Base-by-base conservation (phyloP, 306 rosid genomes). In the Cucurbita ficifolia region DNA sequence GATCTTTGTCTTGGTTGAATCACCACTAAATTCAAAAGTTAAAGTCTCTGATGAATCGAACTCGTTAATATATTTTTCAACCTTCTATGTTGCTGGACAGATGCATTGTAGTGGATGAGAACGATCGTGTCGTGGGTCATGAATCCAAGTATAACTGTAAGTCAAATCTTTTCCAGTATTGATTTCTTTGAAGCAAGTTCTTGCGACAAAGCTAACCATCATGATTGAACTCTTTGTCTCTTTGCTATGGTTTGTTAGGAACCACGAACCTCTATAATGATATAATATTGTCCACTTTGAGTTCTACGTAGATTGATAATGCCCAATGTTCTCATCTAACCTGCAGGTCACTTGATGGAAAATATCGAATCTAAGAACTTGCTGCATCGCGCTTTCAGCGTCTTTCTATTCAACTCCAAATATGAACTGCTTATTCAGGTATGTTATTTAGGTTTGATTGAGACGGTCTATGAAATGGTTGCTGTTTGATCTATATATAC, bases 371-470 rank as follows among this genome's bases (percentile, higher is more conserved):
- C 94, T 73, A 93, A 82, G 77, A 91, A 89, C 76, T 73, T 82
- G 91, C 86, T 95, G 46, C 99, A 95, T 73, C 84, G 99, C 74
- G 97, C 99, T 80, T 95, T 95, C 84, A 95, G 99, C 61, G 99
- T 95, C 69, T 95, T 95, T 81, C 78, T 95, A 78, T 95, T 95
- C 76, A 95, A 95, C 91, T 79, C 97, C 57, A 95, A 95, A 80
- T 82, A 81, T 65, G 96, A 95, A 85, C 75, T 95, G 86, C 97
- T 95, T 79, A 96, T 95, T 77, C 99, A 95, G 99, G 99, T 95
- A 81, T 12, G 77, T 52, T 9, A 17, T 73, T 72, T 18, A 19
- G 64, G 16, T 77, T 56, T 16, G 36, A 48, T 29, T 73, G 6
- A 1, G 53, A 3, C 14, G 36, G 24, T 12, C 36, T 53, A 29